Base-by-base conservation (phyloP, 1,139 yeast genomes). In the Yamadazyma pseudoaaseri region DNA sequence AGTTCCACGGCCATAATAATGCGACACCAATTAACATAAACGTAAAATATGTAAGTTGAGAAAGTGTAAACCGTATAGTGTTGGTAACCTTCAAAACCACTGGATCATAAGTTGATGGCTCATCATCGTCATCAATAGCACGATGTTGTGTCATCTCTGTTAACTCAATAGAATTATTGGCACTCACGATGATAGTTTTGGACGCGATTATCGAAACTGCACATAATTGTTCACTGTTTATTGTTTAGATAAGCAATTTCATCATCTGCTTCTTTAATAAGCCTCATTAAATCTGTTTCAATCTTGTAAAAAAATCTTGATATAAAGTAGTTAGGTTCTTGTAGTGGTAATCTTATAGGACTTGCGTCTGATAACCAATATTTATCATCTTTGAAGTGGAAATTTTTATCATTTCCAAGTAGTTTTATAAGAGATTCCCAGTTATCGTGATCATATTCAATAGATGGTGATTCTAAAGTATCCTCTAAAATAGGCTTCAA, bases 1-100 rank as follows among this genome's bases (percentile, higher is more conserved):
- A 80, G 64, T 92, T 92, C 97, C 97, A 92, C 0, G 98, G 97
- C 97, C 97, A 92, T 26, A 92, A 68, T 24, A 85, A 63, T 0
- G 92, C 82, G 6, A 84, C 64, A 0, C 96, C 97, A 8, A 86
- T 70, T n/a, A 76, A 48, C 20, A 81, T 54, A 50, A 82, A 86
- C 0, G 94, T 76, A 13, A 72, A 29, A 51, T 86, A 86, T 34
- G 73, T 73, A 16, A 80, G 53, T 35, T 61, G 65, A 1, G 71
- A 57, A 12, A 73, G 48, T 20, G 42, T 36, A 13, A 43, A 18
- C 16, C 25, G 26, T 21, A 45, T 42, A 18, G 27, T 17, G 17
- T 44, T 39, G 3, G 48, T 31, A 16, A 60, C 12, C 28, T 39
- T 45, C 8, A 62, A 43, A 12, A 62, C 54, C 25, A 55, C 54